Evolutionary conservation across 371 early-diverging fungal genomes (phyloP), one percentile per base, ranked within the genome.

Genomic region (Mortierella sp.): DNA sequence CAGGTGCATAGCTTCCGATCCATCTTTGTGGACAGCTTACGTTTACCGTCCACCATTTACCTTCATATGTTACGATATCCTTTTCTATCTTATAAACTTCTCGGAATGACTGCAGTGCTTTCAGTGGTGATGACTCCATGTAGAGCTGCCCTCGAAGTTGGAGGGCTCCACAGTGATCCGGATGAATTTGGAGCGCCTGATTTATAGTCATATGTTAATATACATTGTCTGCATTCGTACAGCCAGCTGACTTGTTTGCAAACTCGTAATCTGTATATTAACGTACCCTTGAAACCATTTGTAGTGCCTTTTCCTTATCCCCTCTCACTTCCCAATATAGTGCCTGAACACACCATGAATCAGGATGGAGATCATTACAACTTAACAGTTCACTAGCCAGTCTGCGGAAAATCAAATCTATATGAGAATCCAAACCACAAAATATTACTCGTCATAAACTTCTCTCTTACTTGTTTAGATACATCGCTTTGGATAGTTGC

Each of bases 341-440:
- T 2, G 72, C 76, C 56, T 56, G 63, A 3, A 76, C 72, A 40
- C 76, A 76, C 76, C 76, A 76, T n/a, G 70, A 40, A 32, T 76
- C 76, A 7, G 76, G 71, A 54, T 71, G 72, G 12, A 31, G 51
- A 31, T 71, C 68, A n/a, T 67, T 76, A 32, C 45, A 43, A 28
- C 31, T 22, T 64, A 70, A 17, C n/a, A 76, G 60, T 28, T 76
- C 64, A 22, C 59, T 42, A 5, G 76, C 71, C 55, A 76, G 45
- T 31, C 76, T 76, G 51, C 3, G 23, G 7, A 8, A 34, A 15
- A 47, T 32, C 26, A 23, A 13, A 54, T 17, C 22, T 26, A 42
- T 23, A 29, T 31, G 12, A 17, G 28, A 45, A 43, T 15, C 15
- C 6, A 15, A 45, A 5, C 15, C 45, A 45, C 32, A 45, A 15